Evolutionary conservation across 345 rosid species (phyloP), one percentile per base, ranked within the genome.

Genomic region (Salix dunnii): DNA sequence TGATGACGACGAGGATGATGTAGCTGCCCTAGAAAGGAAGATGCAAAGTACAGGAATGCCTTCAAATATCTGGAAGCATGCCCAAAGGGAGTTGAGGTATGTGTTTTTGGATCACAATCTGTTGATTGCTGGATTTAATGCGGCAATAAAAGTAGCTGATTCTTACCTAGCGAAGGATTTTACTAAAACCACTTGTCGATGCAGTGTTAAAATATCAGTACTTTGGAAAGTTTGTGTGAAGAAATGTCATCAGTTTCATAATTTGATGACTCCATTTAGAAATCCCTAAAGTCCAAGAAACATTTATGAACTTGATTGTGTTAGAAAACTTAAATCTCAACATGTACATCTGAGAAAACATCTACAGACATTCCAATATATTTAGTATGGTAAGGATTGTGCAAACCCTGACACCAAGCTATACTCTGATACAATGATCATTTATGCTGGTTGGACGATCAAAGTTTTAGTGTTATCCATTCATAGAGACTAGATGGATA

Each of bases 1-100:
- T 76, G 98, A 93, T 81, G 99, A 96, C 66, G 97, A 96, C 77
- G 99, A 93, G 86, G 99, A 96, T 87, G 99, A 96, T 85, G 83
- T 93, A 77, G 99, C 90, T 85, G 90, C 94, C 70, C 81, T 96
- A 75, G 99, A 93, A 87, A 91, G 91, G 82, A 96, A 93, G 86
- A 96, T 96, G 99, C 96, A 96, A 86, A 86, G 87, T 85, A 95
- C 96, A 7, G 98, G 94, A 82, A 91, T 96, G 97, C 98, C 99
- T 74, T 79, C 97, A 81, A 92, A 83, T 81, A 87, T 96, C 81
- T 92, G 98, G 97, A 96, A 96, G 90, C 99, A 92, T 84, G 97
- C 96, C 64, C 99, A 93, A 78, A 89, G 97, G 83, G 99, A 96
- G 84, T 79, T 96, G 75, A 93, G 99, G 99, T 96, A 86, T 75